phyloP scores from a whole-genome alignment of 345 rosid species.

The Brassica nigra region DNA sequence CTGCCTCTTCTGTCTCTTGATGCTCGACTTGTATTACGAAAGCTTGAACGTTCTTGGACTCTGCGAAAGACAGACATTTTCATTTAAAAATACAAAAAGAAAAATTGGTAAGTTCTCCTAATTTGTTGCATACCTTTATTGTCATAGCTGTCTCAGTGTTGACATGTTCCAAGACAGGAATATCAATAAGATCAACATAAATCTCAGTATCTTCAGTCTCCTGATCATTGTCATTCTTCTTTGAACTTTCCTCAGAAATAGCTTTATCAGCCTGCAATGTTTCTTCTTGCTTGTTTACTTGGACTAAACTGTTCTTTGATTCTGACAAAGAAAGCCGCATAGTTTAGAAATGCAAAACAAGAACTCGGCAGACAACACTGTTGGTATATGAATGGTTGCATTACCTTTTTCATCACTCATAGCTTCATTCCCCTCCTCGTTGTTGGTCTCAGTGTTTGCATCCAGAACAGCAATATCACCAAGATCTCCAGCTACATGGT shows the following conservation, averaged over 20 bases:
- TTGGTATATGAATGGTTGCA: not conserved
- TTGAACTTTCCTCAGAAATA: not conserved
- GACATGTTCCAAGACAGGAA: not conserved
- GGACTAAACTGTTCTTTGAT: conserved; percentile 4
- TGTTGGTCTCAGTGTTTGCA: conserved; percentile 28
- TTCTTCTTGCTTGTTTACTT: conserved; percentile 24
- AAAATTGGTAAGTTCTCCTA: not conserved
- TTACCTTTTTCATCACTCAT: conserved; percentile 24
- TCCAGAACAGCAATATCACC: conserved; percentile 15
- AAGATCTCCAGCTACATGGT: not conserved
- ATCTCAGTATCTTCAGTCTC: not conserved
- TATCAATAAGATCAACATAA: conserved; percentile 6
- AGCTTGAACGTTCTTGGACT: not conserved
- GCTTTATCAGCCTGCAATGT: not conserved
- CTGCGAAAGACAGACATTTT: conserved; percentile 1
- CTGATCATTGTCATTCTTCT: conserved; percentile 26
- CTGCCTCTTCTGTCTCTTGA: not conserved
- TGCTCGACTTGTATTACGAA: not conserved
- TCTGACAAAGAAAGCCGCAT: conserved; percentile 5
- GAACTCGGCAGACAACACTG: not conserved
- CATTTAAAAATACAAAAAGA: not conserved
- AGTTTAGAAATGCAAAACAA: conserved; percentile 1
- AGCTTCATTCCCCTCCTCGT: conserved; percentile 6
- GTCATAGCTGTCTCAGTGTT: conserved; percentile 1
- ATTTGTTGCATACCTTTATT: conserved; percentile 18